Base-by-base conservation (phyloP, 2,329 filamentous ascomycete species). In the Colletotrichum gloeosporioides region DNA sequence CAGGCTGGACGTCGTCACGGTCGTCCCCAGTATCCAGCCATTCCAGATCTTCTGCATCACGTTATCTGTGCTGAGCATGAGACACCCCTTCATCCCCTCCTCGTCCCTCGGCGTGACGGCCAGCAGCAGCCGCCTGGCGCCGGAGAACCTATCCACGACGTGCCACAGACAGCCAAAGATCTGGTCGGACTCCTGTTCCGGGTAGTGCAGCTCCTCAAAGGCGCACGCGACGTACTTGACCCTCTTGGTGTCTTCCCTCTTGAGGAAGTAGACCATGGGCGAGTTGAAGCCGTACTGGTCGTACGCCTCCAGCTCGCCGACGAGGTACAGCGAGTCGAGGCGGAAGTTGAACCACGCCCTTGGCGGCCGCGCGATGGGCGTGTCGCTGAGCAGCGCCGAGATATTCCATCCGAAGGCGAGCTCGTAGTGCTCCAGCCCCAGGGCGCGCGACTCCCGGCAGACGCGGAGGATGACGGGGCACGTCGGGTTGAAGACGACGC, bases 121-220 rank as follows among this genome's bases (percentile, higher is more conserved):
- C 29, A 89, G 79, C 18, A 88, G 70, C 25, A 90, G 80, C 72
- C 82, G 79, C 62, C 81, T 79, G 5, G 81, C 82, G 12, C 78
- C 77, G 6, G 82, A 79, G 71, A 89, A 89, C 29, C 86, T 84
- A 77, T 89, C 88, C 59, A 88, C 83, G 59, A 89, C 82, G 75
- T 89, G 87, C 81, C 88, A 89, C 66, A 90, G 81, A 27, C 84
- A 84, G 10, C 86, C 86, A 77, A 89, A 89, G 65, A 89, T 85
- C 78, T 87, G 85, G 75, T 88, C 87, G 10, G 82, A 82, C 77
- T 85, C 86, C 65, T 85, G 82, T 64, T 85, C 82, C 65, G 86
- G 85, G 73, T 87, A 86, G 29, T 84, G 83, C 73, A 90, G 82
- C 79, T 88, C 87, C 34, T 82, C 80, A 71, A 89, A 88, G 2